Evolutionary conservation across 495 filamentous ascomycete species (phyloP).

Genomic region (Pseudoneurospora amorphoporcata): DNA sequence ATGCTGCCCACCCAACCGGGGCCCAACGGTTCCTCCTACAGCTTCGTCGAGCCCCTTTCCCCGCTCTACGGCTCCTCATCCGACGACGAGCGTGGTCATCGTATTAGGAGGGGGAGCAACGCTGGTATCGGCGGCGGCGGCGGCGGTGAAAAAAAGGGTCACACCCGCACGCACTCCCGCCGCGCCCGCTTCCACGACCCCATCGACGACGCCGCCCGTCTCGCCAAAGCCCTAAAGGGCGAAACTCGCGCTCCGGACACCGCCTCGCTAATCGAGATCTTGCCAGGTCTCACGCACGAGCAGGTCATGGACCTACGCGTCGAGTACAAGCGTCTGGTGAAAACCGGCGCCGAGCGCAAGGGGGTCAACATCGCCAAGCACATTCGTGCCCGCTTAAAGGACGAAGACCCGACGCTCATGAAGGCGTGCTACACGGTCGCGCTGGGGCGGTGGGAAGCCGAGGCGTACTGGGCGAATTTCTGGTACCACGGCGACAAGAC

Average conservation of each 20-base stretch:
- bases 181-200: conserved; percentile 67
- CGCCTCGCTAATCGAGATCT: conserved; percentile 66
- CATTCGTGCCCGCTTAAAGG: conserved; percentile 70
- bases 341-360: conserved; percentile 54
- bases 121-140: too few species aligned
- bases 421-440: conserved; percentile 87
- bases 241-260: conserved; percentile 53
- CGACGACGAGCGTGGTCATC: conserved; percentile 24
- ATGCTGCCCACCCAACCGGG: conserved; percentile 32
- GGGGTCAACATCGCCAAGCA: conserved; percentile 96
- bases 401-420: conserved; percentile 54
- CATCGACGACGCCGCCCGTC: conserved; percentile 59
- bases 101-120: too few species aligned
- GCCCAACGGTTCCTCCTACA: conserved; percentile 7
- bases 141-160: conserved; percentile 22
- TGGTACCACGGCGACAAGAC: conserved; percentile 90
- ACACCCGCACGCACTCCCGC: conserved; percentile 26
- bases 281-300: conserved; percentile 74
- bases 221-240: conserved; percentile 66
- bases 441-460: conserved; percentile 82
- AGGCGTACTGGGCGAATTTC: conserved; percentile 97
- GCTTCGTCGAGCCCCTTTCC: conserved; percentile 28
- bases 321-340: conserved; percentile 86
- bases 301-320: conserved; percentile 72
- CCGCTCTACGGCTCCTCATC: conserved; percentile 24